phyloP scores from a whole-genome alignment of 805 yeast species.

The Suhomyces vadensis region DNA sequence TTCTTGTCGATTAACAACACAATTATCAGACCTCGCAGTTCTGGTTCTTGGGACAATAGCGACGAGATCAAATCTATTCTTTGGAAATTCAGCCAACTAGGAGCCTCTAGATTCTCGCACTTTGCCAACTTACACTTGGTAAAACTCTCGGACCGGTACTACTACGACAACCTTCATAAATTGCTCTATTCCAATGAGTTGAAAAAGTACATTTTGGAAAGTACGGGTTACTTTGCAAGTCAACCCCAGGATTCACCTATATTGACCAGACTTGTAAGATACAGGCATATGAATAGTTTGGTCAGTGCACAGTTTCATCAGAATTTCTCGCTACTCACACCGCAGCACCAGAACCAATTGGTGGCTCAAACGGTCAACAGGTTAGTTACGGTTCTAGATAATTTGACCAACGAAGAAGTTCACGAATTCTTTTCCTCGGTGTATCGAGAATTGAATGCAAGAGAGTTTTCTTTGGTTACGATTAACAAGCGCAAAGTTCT shows the following conservation, averaged over 20 bases:
- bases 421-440: conserved; percentile 10
- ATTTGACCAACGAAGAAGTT: conserved; percentile 14
- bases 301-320: conserved; percentile 19
- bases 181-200: conserved; percentile 12
- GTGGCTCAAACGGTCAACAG: conserved; percentile 8
- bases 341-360: conserved; percentile 12
- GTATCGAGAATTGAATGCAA: conserved; percentile 4
- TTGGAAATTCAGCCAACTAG: conserved; percentile 6
- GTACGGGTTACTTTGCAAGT: conserved; percentile 9
- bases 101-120: conserved; percentile 7
- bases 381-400: conserved; percentile 13
- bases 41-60: neutral
- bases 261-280: conserved; percentile 1
- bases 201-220: conserved; percentile 11
- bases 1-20: conserved; percentile 5
- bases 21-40: neutral
- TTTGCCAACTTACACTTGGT: conserved; percentile 3
- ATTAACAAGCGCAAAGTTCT: conserved; percentile 2
- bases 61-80: neutral
- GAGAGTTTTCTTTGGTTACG: conserved; percentile 8
- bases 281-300: conserved; percentile 5
- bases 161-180: neutral
- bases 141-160: neutral
- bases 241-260: conserved; percentile 5
- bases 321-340: conserved; percentile 16